These are phyloP conservation scores for Cyclotella atomus DNA, from an alignment of 108 stramenopile species.

Conservation along the genomic window DNA sequence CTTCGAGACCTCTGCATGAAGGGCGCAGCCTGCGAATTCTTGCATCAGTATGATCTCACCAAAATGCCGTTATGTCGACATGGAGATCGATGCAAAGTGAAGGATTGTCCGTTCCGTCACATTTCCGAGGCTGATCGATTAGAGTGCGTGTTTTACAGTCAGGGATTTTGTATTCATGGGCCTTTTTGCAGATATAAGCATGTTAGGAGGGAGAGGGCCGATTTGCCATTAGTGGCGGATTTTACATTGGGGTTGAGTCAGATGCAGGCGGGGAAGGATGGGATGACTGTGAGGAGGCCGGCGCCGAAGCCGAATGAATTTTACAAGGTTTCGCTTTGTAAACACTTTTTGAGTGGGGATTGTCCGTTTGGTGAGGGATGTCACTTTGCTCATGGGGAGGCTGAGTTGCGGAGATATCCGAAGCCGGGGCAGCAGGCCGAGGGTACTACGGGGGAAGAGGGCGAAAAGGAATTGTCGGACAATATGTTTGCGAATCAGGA, in stretches of 20 bases:
- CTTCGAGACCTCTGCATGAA: constrained; percentile 96
- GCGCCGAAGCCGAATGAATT: constrained; percentile 92
- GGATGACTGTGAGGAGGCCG: constrained; percentile 55
- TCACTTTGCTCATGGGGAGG: constrained; percentile 89
- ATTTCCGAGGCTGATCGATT: constrained; percentile 89
- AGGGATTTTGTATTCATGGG: constrained; percentile 95
- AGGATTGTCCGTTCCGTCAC: constrained; percentile 93
- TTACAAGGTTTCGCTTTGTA: constrained; percentile 89
- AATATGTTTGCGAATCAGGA: constrained; percentile 83
- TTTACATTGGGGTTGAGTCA: constrained; percentile 88
- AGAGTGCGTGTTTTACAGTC: constrained; percentile 93
- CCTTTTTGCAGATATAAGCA: constrained; percentile 93
- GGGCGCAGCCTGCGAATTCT: constrained; percentile 91
- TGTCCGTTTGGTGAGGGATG: constrained; percentile 89
- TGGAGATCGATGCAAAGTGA: constrained; percentile 89
- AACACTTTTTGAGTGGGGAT: constrained; percentile 86
- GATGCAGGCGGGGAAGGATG: constrained; percentile 89
- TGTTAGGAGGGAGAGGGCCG: constrained; percentile 66
- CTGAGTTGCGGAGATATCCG: constrained; percentile 73
- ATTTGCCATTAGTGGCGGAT: constrained; percentile 83
- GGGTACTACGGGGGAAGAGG: constrained; percentile 38
- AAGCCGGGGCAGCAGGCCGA: constrained; percentile 38
- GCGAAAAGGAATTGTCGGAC: constrained; percentile 62
- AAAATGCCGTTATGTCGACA: constrained; percentile 95
- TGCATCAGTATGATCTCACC: constrained; percentile 91